A percentile compares a stretch with the other conserved stretches of the same genome.
Evolutionary conservation across 768 basidiomycete species (phyloP).

Genomic region (Lactarius quietus): DNA sequence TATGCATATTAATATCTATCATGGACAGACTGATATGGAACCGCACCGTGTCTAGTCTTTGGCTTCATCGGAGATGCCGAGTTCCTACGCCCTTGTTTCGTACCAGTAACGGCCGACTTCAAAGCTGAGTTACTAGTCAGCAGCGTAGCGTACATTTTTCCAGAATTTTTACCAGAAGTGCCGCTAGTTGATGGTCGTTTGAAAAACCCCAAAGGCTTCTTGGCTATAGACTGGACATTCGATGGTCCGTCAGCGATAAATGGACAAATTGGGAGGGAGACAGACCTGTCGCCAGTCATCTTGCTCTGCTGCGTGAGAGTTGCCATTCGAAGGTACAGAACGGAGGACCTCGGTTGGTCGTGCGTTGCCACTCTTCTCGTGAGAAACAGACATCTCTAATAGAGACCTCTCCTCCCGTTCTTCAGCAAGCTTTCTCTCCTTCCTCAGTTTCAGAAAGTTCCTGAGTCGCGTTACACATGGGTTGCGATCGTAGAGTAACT

Average conservation of each 20-base stretch:
- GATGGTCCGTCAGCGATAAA: neutral
- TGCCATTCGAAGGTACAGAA: neutral
- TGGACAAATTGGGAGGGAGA: neutral
- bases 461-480: conserved; percentile 28
- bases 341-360: neutral
- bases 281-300: conserved; percentile 18
- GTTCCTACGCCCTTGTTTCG: neutral
- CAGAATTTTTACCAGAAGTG: neutral
- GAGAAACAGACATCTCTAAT: conserved; percentile 1
- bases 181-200: conserved; percentile 9
- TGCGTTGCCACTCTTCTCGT: neutral
- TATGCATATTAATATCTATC: neutral
- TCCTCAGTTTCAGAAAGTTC: conserved; percentile 46
- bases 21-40: neutral
- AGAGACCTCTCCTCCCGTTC: conserved; percentile 11
- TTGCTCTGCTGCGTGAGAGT: neutral
- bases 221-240: conserved; percentile 8
- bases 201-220: conserved; percentile 11
- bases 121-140: conserved; percentile 6
- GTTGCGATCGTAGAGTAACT: conserved; percentile 3
- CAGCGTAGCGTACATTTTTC: neutral
- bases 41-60: conserved; percentile 7
- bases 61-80: neutral
- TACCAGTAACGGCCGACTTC: neutral
- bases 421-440: conserved; percentile 30